A percentile compares a stretch with the other conserved stretches of the same genome.
phyloP scores from a whole-genome alignment of 371 early-diverging fungal genomes.

The Mortierella sp. region DNA sequence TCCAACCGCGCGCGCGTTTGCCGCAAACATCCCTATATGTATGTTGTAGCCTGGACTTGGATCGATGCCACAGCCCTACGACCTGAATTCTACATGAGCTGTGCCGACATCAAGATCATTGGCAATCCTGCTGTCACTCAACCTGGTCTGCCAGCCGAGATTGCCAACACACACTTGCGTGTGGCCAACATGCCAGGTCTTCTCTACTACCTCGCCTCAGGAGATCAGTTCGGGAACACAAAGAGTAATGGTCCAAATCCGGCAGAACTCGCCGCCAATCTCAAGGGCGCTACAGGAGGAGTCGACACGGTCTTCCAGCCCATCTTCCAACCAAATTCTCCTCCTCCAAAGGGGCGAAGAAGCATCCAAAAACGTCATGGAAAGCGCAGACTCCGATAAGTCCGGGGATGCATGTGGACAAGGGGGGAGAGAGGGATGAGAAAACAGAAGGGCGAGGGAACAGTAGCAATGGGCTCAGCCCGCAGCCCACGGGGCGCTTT shows the following conservation, averaged over 20 bases:
- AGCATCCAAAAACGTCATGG: no score
- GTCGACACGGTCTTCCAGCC: constrained; percentile 8
- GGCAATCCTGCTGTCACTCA: constrained; percentile 17
- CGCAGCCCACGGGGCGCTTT: no score
- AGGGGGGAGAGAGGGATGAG: no score
- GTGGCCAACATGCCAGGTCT: constrained; percentile 44
- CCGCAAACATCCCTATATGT: no score
- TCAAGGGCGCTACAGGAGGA: constrained; percentile 22
- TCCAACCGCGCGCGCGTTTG: no score
- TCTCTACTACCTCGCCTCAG: constrained; percentile 24
- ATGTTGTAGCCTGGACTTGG: constrained; percentile 73
- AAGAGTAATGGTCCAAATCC: constrained; percentile 30
- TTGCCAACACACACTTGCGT: constrained; percentile 17
- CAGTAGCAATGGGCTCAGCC: no score
- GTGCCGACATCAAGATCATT: constrained; percentile 70
- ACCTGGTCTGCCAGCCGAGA: constrained; percentile 16
- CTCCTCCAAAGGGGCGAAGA: no score
- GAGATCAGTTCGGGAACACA: constrained; percentile 39
- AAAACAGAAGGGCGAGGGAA: no score
- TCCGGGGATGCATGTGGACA: no score
- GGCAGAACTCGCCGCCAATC: constrained; percentile 20
- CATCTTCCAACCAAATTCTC: neutral
- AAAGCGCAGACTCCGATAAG: no score
- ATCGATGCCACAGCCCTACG: constrained; percentile 69
- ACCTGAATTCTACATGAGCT: constrained; percentile 76